Evolutionary conservation across 805 yeast species (phyloP), one percentile per base, ranked within the genome.

Genomic region (Wickerhamomyces queroliae): DNA sequence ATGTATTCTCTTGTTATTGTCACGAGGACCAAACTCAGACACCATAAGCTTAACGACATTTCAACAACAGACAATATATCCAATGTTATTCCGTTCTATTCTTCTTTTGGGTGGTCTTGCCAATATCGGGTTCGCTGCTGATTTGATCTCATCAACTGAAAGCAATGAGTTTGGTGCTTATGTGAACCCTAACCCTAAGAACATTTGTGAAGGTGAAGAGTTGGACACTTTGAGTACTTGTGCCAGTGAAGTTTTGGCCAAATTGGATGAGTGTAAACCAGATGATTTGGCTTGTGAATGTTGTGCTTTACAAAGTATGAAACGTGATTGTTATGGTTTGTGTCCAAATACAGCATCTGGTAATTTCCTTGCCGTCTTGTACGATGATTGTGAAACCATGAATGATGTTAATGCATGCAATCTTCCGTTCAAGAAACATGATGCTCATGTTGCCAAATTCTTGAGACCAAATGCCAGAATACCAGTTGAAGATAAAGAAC

Each of bases 271-370:
- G 40, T 74, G 80, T 49, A 68, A 70, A 46, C 69, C 77, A 5
- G 70, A 70, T 48, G 79, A 74, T 55, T 57, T 71, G 45, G 77
- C 76, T 2, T 74, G 79, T 54, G 78, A 72, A 45, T 74, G 80
- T 45, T 72, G 78, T 54, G 78, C 79, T 9, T 59, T 74, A 26
- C 78, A 74, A 52, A 64, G 68, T 38, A 63, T 74, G 58, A 61
- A 64, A 28, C 58, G 58, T 35, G 63, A 62, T 29, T 73, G 79
- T 49, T 70, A 67, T 50, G 67, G 65, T 15, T 56, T 74, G 43
- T 74, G 78, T 49, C 74, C 74, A 18, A 69, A 69, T 23, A 67
- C 69, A 16, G 52, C 74, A 1, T 63, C 72, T 16, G 69, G 70
- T 16, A 69, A 67, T 46, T 70, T 71, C 44, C 55, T 74, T 40